Evolutionary conservation across 768 basidiomycete genomes (phyloP), one percentile per base, ranked within the genome.

Genomic region (Melanogaster broomeanus): DNA sequence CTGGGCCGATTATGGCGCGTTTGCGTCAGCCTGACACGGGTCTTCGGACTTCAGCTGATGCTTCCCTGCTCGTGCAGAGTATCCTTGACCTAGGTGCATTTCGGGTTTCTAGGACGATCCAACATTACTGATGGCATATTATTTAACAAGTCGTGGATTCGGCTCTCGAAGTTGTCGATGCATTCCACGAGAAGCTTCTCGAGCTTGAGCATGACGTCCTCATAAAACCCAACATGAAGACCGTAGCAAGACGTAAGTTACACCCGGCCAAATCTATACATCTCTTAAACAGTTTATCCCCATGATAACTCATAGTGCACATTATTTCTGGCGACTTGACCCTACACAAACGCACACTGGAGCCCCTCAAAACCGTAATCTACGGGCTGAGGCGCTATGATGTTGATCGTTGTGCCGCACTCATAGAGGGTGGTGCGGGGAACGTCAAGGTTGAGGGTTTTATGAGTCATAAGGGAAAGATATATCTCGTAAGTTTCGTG

Each of bases 261-360:
- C 25, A 18, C 46, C 66, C 44, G 21, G 4, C 2, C 31, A n/a
- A 55, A 15, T 38, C 9, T n/a, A 42, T 53, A 40, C 13, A n/a
- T 33, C 18, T 19, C 48, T 28, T 49, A 1, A 15, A 12, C n/a
- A 12, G 12, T 31, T 31, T 31, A 31, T 31, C 10, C 16, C 8
- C n/a, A 31, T 45, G 19, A 5, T 11, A 15, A 3, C 10, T 6
- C 34, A 9, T 54, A 87, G 86, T 91, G 38, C 88, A 90, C 59
- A 87, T 91, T 50, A 74, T 89, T 18, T 84, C 84, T 38, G 87
- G 85, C 15, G 87, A 91, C 58, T 75, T 91, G 4, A 84, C 83
- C 50, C 69, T 88, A 42, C 84, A 87, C 64, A 88, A 87, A 61
- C 80, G 87, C 18, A 87, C 87, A 3, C 74, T 89, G 13, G 84